These are phyloP conservation scores for Halteria grandinella DNA, from an alignment of 73 alveolate genomes.

Conservation along the genomic window DNA sequence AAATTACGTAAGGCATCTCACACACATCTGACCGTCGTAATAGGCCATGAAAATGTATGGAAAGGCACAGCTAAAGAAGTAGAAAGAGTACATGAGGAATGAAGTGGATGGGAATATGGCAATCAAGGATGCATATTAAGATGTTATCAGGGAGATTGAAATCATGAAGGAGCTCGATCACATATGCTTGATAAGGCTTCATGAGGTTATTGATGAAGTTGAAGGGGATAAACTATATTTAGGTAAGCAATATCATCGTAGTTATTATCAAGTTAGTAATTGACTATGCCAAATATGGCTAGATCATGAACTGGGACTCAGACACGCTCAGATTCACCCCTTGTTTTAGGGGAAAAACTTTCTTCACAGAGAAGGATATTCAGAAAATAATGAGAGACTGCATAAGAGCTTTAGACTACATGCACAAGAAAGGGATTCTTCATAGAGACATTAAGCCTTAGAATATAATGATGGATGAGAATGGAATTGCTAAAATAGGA, in stretches of 20 bases:
- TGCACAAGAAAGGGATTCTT: slow-evolving; percentile 89
- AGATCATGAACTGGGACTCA: slow-evolving; percentile 91
- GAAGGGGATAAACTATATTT: slow-evolving; percentile 71
- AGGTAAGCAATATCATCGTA: slow-evolving; percentile 3
- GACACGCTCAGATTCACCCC: slow-evolving; percentile 75
- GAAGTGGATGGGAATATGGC: slow-evolving; percentile 69
- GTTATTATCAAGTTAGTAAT: slow-evolving; percentile 56
- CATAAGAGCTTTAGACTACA: slow-evolving; percentile 76
- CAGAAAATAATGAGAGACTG: slow-evolving; percentile 75
- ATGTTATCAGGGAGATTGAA: slow-evolving; percentile 81
- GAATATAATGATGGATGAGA: slow-evolving; percentile 88
- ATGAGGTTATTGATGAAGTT: slow-evolving; percentile 80
- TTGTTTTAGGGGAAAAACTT: slow-evolving; percentile 57
- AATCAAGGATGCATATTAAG: slow-evolving; percentile 70
- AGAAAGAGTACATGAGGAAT: slow-evolving; percentile 69
- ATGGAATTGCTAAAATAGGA: slow-evolving; percentile 86
- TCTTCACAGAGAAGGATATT: slow-evolving; percentile 68
- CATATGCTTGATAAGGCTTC: slow-evolving; percentile 75
- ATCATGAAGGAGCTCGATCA: slow-evolving; percentile 78
- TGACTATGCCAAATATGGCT: slow-evolving; percentile 89
- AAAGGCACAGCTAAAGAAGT: slow-evolving; percentile 70
- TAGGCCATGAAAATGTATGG: slow-evolving; percentile 87
- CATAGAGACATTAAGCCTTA: slow-evolving; percentile 98
- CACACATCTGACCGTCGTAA: slow-evolving; percentile 35
- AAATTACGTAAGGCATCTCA: slow-evolving; percentile 33